Percentiles rank a stretch among this genome's conserved stretches.
These are phyloP conservation scores for Petunia hybrid DNA, from an alignment of 305 asterid genomes.

Conservation along the genomic window DNA sequence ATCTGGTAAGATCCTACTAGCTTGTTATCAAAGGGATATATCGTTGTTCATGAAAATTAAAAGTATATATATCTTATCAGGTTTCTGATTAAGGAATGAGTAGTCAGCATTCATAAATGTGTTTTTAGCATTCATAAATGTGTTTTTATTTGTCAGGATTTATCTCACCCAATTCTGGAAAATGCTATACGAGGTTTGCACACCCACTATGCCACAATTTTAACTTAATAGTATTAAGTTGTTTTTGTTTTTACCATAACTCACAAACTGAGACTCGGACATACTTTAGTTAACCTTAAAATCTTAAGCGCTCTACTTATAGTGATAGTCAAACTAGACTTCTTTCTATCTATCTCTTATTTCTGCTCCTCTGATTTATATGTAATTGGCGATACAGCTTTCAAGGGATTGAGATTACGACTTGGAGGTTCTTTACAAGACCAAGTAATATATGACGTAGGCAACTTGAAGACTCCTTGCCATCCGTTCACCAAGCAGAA, in stretches of 20 bases:
- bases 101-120: background rate
- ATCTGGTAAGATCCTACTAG: slow-evolving; percentile 60
- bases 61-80: background rate
- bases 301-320: background rate
- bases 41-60: slow-evolving; percentile 17
- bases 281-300: background rate
- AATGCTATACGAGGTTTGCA: slow-evolving; percentile 79
- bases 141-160: slow-evolving; percentile 61
- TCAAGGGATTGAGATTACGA: slow-evolving; percentile 78
- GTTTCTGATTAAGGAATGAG: slow-evolving; percentile 1
- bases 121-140: too few relatives aligned
- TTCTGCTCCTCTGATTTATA: background rate
- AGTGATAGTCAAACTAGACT: background rate
- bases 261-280: slow-evolving; percentile 1
- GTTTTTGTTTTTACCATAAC: background rate
- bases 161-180: slow-evolving; percentile 74
- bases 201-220: background rate
- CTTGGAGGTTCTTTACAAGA: slow-evolving; percentile 98
- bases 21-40: background rate
- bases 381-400: slow-evolving; percentile 58
- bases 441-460: slow-evolving; percentile 76
- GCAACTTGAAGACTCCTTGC: slow-evolving; percentile 62
- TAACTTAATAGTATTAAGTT: background rate
- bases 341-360: background rate
- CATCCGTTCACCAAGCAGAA: slow-evolving; percentile 60